Percentiles rank a stretch among this genome's conserved stretches.
Conservation (phyloP, 2,329 filamentous ascomycete species). For the Ustilaginoidea virens region DNA sequence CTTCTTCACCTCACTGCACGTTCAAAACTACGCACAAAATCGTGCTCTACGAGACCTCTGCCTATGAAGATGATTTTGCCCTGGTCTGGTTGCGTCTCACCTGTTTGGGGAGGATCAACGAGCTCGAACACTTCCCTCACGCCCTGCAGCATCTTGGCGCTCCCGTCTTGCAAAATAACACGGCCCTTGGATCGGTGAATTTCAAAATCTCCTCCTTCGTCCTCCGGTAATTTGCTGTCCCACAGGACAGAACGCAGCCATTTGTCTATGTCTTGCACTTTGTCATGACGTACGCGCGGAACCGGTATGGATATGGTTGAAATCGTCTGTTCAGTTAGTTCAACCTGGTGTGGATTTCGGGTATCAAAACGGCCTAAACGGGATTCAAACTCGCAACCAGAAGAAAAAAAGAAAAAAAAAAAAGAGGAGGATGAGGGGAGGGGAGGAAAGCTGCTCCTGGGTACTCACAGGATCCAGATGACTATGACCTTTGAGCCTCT, state of each 20-base stretch:
- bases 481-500: slow-evolving; percentile 64
- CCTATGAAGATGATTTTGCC: slow-evolving; percentile 54
- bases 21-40: slow-evolving; percentile 32
- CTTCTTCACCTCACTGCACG: slow-evolving; percentile 10
- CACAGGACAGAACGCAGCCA: slow-evolving; percentile 79
- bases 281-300: slow-evolving; percentile 37
- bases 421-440: no score
- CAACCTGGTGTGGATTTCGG: background rate
- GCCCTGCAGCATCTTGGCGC: slow-evolving; percentile 68
- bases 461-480: slow-evolving; percentile 68
- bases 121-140: slow-evolving; percentile 92
- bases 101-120: slow-evolving; percentile 39
- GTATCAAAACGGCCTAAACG: slow-evolving; percentile 23
- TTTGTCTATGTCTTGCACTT: slow-evolving; percentile 52
- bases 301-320: slow-evolving; percentile 64
- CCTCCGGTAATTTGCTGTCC: slow-evolving; percentile 50
- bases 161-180: slow-evolving; percentile 47
- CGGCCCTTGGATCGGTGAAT: slow-evolving; percentile 82
- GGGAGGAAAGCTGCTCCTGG: background rate
- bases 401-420: no score
- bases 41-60: slow-evolving; percentile 32
- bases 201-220: slow-evolving; percentile 40
- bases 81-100: slow-evolving; percentile 12
- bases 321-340: slow-evolving; percentile 45
- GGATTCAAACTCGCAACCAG: no score